Percentiles rank a stretch among this genome's conserved stretches.
Conservation (phyloP, 495 filamentous ascomycete species). For the Chaetomidium leptoderma region DNA sequence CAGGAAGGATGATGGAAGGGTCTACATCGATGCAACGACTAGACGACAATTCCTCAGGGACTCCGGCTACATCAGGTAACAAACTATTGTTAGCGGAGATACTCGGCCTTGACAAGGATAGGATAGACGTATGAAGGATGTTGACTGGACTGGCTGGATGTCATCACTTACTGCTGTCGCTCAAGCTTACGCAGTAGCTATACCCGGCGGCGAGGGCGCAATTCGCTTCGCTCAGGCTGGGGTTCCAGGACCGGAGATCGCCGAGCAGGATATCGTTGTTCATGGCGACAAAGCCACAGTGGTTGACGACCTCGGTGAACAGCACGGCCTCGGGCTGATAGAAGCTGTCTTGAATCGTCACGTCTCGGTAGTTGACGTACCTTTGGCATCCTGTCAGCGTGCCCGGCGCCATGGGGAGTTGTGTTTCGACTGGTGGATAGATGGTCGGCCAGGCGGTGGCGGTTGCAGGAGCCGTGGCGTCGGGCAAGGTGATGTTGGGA, state of each 20-base stretch:
- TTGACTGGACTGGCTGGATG: too few relatives aligned
- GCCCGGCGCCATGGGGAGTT: too few relatives aligned
- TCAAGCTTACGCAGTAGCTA: constrained; percentile 1
- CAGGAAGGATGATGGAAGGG: too few relatives aligned
- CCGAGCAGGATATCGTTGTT: not conserved
- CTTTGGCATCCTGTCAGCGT: not conserved
- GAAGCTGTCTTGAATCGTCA: not conserved
- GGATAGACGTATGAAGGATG: too few relatives aligned
- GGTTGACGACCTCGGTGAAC: not conserved
- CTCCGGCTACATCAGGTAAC: too few relatives aligned
- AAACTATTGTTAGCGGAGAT: too few relatives aligned
- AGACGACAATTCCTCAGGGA: too few relatives aligned
- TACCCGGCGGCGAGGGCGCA: not conserved
- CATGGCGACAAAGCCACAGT: not conserved
- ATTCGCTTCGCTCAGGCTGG: not conserved
- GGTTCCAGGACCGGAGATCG: not conserved
- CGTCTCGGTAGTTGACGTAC: not conserved
- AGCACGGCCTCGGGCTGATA: not conserved
- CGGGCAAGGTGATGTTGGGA: not conserved
- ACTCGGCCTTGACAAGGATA: too few relatives aligned
- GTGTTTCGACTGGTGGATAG: too few relatives aligned
- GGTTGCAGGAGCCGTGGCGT: not conserved
- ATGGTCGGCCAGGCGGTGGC: too few relatives aligned
- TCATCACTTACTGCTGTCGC: too few relatives aligned
- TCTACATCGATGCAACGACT: too few relatives aligned